Evolutionary conservation across 768 basidiomycete species (phyloP).

Genomic region (Guyanaporus albipodus): DNA sequence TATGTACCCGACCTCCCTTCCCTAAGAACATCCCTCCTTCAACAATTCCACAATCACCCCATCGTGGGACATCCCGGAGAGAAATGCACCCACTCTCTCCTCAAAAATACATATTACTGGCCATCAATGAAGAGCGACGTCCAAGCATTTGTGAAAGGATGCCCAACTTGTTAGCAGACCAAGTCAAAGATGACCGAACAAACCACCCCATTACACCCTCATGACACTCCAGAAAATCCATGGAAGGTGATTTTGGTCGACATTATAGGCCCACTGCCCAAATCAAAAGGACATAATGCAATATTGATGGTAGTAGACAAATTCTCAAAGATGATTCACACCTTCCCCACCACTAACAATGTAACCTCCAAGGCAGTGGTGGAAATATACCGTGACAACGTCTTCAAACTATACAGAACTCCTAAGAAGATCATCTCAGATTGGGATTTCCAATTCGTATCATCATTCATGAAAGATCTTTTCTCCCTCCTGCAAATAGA

Average conservation of each 20-base stretch:
- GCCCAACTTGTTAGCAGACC: neutral
- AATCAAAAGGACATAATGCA: conserved; percentile 21
- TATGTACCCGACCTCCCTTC: too few relatives aligned
- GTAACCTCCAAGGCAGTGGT: conserved; percentile 35
- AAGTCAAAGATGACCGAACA: conserved; percentile 26
- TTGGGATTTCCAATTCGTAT: conserved; percentile 23
- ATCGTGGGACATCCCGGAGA: too few relatives aligned
- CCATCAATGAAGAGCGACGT: too few relatives aligned
- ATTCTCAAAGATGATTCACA: conserved; percentile 22
- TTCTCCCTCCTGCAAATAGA: neutral
- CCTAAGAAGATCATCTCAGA: conserved; percentile 20
- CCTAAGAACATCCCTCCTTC: too few relatives aligned
- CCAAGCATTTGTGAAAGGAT: too few relatives aligned
- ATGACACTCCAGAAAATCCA: conserved; percentile 26
- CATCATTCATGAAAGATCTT: conserved; percentile 25
- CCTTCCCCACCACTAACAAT: conserved; percentile 14
- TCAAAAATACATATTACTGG: too few relatives aligned
- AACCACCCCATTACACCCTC: conserved; percentile 24
- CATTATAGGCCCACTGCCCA: conserved; percentile 37
- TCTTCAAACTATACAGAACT: conserved; percentile 30
- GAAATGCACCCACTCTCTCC: too few relatives aligned
- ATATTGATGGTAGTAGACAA: conserved; percentile 23
- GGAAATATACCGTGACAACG: conserved; percentile 31
- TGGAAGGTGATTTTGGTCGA: conserved; percentile 40
- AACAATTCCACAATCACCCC: too few relatives aligned